phyloP scores from a whole-genome alignment of 352 stramenopile genomes.

The Phytophthora hibernalis region DNA sequence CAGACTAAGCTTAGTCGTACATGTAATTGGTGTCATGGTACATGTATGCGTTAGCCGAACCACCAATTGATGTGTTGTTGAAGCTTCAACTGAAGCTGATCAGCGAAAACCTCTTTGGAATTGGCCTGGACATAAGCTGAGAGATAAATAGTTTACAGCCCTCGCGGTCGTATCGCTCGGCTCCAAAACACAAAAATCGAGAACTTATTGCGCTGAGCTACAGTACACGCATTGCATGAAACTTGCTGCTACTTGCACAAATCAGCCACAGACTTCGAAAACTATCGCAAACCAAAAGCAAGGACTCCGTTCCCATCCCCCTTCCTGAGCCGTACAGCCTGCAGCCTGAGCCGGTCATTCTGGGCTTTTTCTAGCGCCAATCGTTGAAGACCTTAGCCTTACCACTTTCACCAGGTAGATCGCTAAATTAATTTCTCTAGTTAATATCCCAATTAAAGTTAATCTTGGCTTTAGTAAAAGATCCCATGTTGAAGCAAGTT shows the following conservation, averaged over 20 bases:
- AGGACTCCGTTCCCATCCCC: neutral
- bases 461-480: constrained; percentile 9
- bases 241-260: no score
- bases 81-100: no score
- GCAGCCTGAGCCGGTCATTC: neutral
- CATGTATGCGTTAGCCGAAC: no score
- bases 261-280: neutral
- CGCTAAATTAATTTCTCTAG: neutral
- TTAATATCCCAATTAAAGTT: constrained; percentile 4
- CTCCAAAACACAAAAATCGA: no score
- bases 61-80: neutral
- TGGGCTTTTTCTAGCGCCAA: neutral
- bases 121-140: no score
- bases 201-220: no score
- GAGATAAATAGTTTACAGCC: no score
- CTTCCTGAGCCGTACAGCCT: neutral
- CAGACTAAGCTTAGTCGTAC: no score
- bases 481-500: neutral
- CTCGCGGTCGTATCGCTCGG: no score
- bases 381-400: neutral
- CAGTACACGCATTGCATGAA: no score
- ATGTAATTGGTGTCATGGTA: no score
- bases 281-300: constrained; percentile 1
- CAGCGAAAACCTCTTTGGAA: no score
- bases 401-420: neutral